phyloP scores from a whole-genome alignment of 352 stramenopile species.

The Phytophthora kernoviae region DNA sequence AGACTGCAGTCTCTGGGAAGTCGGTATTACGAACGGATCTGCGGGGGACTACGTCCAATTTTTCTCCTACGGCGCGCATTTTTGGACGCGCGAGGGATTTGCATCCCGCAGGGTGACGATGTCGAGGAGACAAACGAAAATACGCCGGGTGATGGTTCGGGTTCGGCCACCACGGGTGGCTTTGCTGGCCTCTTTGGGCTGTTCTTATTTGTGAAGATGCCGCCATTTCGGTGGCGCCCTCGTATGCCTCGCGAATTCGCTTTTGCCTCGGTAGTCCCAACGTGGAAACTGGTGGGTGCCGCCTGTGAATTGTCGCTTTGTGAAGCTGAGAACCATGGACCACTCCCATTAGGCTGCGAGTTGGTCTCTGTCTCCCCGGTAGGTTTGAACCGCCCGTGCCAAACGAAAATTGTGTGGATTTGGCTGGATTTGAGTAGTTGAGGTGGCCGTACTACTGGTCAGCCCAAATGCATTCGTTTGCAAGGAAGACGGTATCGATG shows the following conservation, averaged over 20 bases:
- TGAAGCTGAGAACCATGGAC: slow-evolving; percentile 6
- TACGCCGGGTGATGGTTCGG: slow-evolving; percentile 20
- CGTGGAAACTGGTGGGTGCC: slow-evolving; percentile 25
- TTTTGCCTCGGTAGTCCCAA: slow-evolving; percentile 24
- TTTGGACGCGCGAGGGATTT: slow-evolving; percentile 27
- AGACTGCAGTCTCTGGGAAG: slow-evolving; percentile 31
- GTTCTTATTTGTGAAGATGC: slow-evolving; percentile 45
- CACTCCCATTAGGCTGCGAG: neutral
- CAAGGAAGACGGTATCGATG: slow-evolving; percentile 1
- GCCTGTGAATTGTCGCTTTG: slow-evolving; percentile 5
- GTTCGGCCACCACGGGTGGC: slow-evolving; percentile 6
- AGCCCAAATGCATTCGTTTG: slow-evolving; percentile 8
- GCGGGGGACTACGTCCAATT: slow-evolving; percentile 37
- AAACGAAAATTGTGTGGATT: slow-evolving; percentile 29
- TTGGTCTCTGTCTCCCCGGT: slow-evolving; percentile 20
- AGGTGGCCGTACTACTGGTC: neutral
- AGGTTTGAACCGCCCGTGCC: slow-evolving; percentile 22
- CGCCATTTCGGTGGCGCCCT: slow-evolving; percentile 23
- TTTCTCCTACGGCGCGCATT: slow-evolving; percentile 32
- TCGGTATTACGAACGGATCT: slow-evolving; percentile 53
- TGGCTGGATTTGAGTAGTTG: neutral
- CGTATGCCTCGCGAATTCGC: slow-evolving; percentile 10
- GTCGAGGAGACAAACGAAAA: slow-evolving; percentile 7
- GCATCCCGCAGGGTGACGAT: slow-evolving; percentile 38
- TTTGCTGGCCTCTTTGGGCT: slow-evolving; percentile 20